Evolutionary conservation across 176 grass and related monocot species (phyloP).

Genomic region (Eleusine indica): DNA sequence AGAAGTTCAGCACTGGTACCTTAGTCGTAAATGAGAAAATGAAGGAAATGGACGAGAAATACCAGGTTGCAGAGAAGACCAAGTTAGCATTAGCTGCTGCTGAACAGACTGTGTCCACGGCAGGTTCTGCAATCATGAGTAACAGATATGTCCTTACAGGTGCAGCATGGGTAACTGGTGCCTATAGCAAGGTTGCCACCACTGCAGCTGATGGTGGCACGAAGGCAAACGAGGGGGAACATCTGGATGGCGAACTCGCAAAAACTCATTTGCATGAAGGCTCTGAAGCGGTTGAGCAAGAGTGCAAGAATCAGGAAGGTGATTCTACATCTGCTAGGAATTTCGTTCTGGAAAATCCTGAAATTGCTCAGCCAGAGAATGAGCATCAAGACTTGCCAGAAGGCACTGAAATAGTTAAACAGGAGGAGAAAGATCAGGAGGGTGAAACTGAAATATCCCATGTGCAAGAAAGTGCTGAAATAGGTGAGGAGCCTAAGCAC

Average conservation of each 20-base stretch:
- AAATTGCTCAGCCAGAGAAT: background rate
- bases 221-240: constrained; percentile 45
- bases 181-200: constrained; percentile 73
- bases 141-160: constrained; percentile 73
- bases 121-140: constrained; percentile 69
- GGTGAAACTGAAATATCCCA: background rate
- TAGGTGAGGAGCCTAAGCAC: constrained; percentile 20
- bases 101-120: constrained; percentile 74
- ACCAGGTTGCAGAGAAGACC: constrained; percentile 91
- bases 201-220: constrained; percentile 39
- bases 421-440: constrained; percentile 10
- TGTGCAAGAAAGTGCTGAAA: constrained; percentile 23
- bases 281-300: constrained; percentile 12
- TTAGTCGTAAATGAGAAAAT: constrained; percentile 77
- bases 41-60: constrained; percentile 87
- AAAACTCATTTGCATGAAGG: constrained; percentile 2
- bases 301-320: constrained; percentile 35
- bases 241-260: constrained; percentile 19
- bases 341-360: background rate
- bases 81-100: constrained; percentile 67
- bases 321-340: background rate
- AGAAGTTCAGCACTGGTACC: constrained; percentile 66
- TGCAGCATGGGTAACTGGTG: constrained; percentile 74
- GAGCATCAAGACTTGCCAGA: constrained; percentile 16
- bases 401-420: constrained; percentile 18